Evolutionary conservation across 2,329 filamentous ascomycete species (phyloP).

Genomic region (Dothiorella sarmentorum): DNA sequence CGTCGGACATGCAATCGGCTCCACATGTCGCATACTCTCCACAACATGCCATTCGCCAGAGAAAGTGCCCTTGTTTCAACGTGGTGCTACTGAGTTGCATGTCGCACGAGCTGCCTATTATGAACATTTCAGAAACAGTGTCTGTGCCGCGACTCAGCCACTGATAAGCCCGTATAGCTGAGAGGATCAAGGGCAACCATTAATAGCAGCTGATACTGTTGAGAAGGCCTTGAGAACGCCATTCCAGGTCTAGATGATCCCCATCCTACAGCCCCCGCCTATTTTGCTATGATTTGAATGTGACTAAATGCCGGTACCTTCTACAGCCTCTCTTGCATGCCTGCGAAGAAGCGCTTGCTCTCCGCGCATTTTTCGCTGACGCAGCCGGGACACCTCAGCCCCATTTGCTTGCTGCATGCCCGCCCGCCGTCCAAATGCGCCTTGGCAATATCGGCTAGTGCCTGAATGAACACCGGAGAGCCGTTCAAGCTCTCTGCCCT

Average conservation of each 20-base stretch:
- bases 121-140: neutral
- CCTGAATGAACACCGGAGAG: slow-evolving; percentile 83
- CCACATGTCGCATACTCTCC: neutral
- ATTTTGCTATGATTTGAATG: neutral
- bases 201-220: neutral
- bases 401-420: slow-evolving; percentile 81
- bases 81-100: neutral
- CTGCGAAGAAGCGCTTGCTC: slow-evolving; percentile 64
- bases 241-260: neutral
- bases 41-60: neutral
- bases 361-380: slow-evolving; percentile 83
- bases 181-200: no score
- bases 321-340: slow-evolving; percentile 8
- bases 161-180: neutral
- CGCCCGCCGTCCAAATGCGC: slow-evolving; percentile 68
- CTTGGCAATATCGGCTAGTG: slow-evolving; percentile 82
- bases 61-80: neutral
- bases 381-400: slow-evolving; percentile 86
- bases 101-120: no score
- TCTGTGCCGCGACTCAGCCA: neutral
- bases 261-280: neutral
- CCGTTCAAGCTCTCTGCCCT: slow-evolving; percentile 90
- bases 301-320: neutral
- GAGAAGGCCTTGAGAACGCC: neutral
- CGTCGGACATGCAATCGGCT: neutral